Evolutionary conservation across 305 asterid genomes (phyloP), one percentile per base, ranked within the genome.

Genomic region (Rubia balearica): DNA sequence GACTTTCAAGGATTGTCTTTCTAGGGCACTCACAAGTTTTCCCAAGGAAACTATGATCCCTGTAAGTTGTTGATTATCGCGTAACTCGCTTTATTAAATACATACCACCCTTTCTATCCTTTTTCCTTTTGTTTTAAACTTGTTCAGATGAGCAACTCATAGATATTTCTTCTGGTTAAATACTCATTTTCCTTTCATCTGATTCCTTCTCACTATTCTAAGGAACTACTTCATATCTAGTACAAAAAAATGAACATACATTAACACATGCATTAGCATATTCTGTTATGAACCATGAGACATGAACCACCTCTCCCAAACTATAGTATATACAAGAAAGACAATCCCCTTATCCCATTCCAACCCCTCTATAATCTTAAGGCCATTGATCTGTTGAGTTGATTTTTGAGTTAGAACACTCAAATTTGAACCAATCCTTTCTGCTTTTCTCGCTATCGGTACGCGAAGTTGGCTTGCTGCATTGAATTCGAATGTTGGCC

Each of bases 281-380:
- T 67, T 30, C 65, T 55, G 38, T 74, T 22, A 74, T 65, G 24
- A 66, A 61, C 51, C 27, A 70, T 10, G 61, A 73, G 27, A 75
- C 36, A 19, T 45, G 17, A 75, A 33, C 57, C 43, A 67, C 64
- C 56, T 68, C 73, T 56, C 70, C 71, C 45, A 55, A 48, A 33
- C 77, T 76, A 42, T 40, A 64, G 11, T 64, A 64, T 64, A 40
- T 71, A 77, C 80, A 81, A 74, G 40, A 36, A 69, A 62, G 73
- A 43, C 55, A 70, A 67, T 62, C 71, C 76, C 55, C 72, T 69
- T 24, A 40, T 60, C 33, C 68, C 49, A 64, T 78, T 36, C 3
- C 69, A 30, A 74, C 56, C 65, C 71, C 55, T 33, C 71, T 42
- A 3, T 19, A 65, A 11, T 60, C 63, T 42, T n/a, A 16, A 68